Percentiles rank a stretch among this genome's conserved stretches.
These are phyloP conservation scores for Teratosphaeria viscida DNA, from an alignment of 2,329 filamentous ascomycete species.

Conservation along the genomic window DNA sequence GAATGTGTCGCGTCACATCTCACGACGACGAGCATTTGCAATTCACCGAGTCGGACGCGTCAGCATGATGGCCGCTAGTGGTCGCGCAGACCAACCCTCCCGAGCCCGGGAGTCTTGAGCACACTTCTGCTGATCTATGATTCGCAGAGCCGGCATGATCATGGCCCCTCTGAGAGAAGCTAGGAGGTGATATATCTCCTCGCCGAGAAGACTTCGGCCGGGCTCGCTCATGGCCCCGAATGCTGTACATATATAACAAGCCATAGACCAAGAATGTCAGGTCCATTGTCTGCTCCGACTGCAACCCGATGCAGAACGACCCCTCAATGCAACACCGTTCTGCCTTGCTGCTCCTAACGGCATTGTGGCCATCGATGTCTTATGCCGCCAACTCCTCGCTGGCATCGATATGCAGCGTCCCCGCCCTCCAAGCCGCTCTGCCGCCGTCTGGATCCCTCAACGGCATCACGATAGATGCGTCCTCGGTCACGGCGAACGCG, in stretches of 20 bases:
- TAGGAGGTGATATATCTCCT: neutral
- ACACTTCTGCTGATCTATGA: too few species aligned
- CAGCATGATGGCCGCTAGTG: too few species aligned
- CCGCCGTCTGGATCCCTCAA: neutral
- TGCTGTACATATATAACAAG: neutral
- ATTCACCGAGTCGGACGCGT: too few species aligned
- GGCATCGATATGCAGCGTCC: neutral
- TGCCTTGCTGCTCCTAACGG: neutral
- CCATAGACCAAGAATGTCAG: neutral
- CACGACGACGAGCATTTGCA: too few species aligned
- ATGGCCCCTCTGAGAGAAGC: too few species aligned
- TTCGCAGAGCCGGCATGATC: too few species aligned
- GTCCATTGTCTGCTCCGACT: too few species aligned
- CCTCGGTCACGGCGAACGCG: conserved; percentile 28
- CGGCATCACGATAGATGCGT: conserved; percentile 30
- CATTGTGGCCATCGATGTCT: neutral
- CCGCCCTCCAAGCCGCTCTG: neutral
- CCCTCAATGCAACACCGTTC: neutral
- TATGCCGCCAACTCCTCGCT: neutral
- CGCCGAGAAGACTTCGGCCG: neutral
- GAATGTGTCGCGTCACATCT: too few species aligned
- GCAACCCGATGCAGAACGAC: neutral
- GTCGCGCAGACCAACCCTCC: too few species aligned
- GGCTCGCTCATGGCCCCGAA: neutral
- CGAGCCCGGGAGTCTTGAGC: too few species aligned